Base-by-base conservation (phyloP, 2,329 filamentous ascomycete genomes). In the Cytospora leucostoma region DNA sequence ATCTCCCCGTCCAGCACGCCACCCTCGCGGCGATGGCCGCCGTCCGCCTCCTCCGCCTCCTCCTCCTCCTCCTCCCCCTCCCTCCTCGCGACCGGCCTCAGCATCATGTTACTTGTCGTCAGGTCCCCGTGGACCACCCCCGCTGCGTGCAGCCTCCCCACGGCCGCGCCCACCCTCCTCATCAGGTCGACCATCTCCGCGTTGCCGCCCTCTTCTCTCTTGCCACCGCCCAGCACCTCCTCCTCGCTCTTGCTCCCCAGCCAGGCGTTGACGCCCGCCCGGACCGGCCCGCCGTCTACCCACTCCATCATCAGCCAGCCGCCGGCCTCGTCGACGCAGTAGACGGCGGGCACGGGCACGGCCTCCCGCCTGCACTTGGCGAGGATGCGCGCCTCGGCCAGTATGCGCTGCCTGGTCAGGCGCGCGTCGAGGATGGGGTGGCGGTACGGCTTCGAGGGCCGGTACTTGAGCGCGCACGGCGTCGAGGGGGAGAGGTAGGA, bases 91-190 rank as follows among this genome's bases (percentile, higher is more conserved):
- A 71, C 72, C 15, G 81, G 80, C 65, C 85, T 75, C 68, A 98
- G 74, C 89, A 99, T 97, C 79, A 99, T 83, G 77, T 99, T 99
- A 78, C 93, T 97, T 67, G 93, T 99, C 65, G 95, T 99, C 78
- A 99, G 77, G 78, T 99, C 95, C 49, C 95, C 95, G 78, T 99
- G 95, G 64, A 97, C 88, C 62, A 98, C 85, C 17, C 94, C 94
- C n/a, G 87, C 83, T 61, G 83, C 84, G 80, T 99, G 95, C 80
- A 99, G 79, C 61, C 75, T 82, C 8, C 90, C 93, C 17, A 97
- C 84, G 2, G 88, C 87, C 6, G 74, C 72, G 1, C 92, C 93
- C 65, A 97, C 87, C 67, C 84, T 81, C 54, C 81, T 77, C 85
- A 97, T 87, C 65, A 97, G 77, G 13, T 73, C 79, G 53, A 82